Base-by-base conservation (phyloP, 371 early-diverging fungal species). In the Mortierella polycephala region DNA sequence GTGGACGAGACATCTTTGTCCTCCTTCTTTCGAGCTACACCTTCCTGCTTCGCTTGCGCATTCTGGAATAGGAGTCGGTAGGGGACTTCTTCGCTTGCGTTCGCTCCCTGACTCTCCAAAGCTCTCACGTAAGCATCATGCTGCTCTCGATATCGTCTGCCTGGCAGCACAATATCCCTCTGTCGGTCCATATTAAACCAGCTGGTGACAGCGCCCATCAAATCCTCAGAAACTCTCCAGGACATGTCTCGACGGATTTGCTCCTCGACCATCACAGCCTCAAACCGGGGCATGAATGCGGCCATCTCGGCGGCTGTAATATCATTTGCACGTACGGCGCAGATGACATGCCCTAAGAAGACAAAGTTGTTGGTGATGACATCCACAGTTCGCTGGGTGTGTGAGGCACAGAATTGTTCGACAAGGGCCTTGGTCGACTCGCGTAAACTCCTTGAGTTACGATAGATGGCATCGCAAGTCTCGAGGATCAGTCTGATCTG, bases 401-500 rank as follows among this genome's bases (percentile, higher is more conserved):
- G 84, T 0, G 71, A 71, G 2, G 42, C 59, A 40, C 71, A 67
- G 50, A 64, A 83, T 41, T 75, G 64, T 60, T 75, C 57, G 13
- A 81, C 73, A 61, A 80, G 21, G 8, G 47, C 49, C 55, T 71
- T 75, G 14, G 74, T 82, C 30, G 58, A 61, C 20, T 80, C 81
- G 30, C 81, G 75, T 9, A 83, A 53, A 5, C 20, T 66, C 11
- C 18, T 71, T 11, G 84, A 68, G 51, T 44, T 56, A 37, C 30
- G 59, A 62, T 83, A 83, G 57, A 83, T 81, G 20, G 72, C 81
- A 58, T 82, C 81, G 49, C 84, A 83, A 18, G 82, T 82, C 45
- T 82, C 76, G 20, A 83, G 71, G 41, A 83, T 75, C 44, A 82
- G 60, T 49, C 69, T 62, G 52, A 81, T 62, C 61, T 82, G 83